Base-by-base conservation (phyloP, 768 basidiomycete genomes). In the Suillus ampliporus region DNA sequence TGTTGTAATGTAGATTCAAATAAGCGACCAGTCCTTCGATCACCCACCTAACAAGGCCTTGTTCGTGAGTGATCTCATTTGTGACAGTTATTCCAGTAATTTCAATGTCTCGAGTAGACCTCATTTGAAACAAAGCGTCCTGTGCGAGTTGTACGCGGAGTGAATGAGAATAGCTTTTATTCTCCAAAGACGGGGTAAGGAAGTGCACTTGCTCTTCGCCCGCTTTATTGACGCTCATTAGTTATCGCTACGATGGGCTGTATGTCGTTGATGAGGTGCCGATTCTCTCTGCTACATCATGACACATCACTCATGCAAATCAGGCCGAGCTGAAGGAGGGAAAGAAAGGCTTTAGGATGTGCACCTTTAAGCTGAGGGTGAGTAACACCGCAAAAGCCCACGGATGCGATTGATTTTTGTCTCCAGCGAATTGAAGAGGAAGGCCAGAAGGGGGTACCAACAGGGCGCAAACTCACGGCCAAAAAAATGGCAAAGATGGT, bases 121-220 rank as follows among this genome's bases (percentile, higher is more conserved):
- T 80, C 80, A 5, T 58, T 2, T 21, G 0, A 59, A 19, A 78
- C 69, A 1, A 68, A 61, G 37, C 68, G 67, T 19, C 79, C 78
- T 0, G 77, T 81, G 1, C 75, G 80, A 47, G 80, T 81, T 13
- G 48, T 79, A 34, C 71, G 80, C n/a, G 80, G 80, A 26, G 66
- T 26, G 26, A 69, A 51, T 21, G 13, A 35, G 0, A 5, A 17
- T 1, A 72, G 50, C 41, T 28, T 19, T 52, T 75, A 71, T 40
- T 46, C 76, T 5, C 74, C 74, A 0, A 0, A 21, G 1, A 13
- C 21, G n/a, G 76, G 74, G 76, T 77, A 43, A 65, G 69, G 28
- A 46, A 26, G 1, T 19, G 14, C 7, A 19, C 14, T 35, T 26
- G 11, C 53, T 10, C 19, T 21, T 51, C 5, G 5, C 34, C 41